Conservation (phyloP, 768 basidiomycete species). For the Strobilomyces confusus region DNA sequence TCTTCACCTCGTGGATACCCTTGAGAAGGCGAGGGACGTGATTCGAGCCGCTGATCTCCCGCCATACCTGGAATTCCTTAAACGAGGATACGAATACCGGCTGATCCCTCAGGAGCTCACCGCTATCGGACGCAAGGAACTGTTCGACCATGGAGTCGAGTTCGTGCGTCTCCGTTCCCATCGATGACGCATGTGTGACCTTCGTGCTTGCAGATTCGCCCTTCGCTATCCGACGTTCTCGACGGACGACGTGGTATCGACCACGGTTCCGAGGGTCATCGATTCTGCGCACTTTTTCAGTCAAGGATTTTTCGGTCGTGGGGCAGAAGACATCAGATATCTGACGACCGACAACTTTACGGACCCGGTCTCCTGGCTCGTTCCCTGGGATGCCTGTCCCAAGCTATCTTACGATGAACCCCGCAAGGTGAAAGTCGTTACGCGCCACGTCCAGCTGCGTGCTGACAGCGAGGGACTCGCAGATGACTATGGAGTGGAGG, state of each 20-base stretch:
- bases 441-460: background rate
- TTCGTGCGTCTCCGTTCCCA: conserved; percentile 13
- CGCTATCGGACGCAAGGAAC: conserved; percentile 31
- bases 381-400: conserved; percentile 35
- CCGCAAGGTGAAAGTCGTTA: background rate
- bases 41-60: conserved; percentile 29
- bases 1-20: conserved; percentile 29
- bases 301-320: too few relatives aligned
- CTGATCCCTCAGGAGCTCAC: conserved; percentile 36
- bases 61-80: too few relatives aligned
- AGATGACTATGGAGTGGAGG: conserved; percentile 29
- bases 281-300: too few relatives aligned
- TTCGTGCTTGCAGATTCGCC: conserved; percentile 11
- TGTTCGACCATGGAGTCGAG: conserved; percentile 41
- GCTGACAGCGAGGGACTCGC: background rate
- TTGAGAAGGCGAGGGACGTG: conserved; percentile 19
- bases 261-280: conserved; percentile 25
- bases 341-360: conserved; percentile 31
- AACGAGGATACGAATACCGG: conserved; percentile 28
- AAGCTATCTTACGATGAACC: background rate
- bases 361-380: too few relatives aligned
- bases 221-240: conserved; percentile 21
- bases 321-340: conserved; percentile 23
- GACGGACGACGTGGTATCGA: too few relatives aligned
- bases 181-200: background rate